These are phyloP conservation scores for Pseudomicrostroma phylloplanum DNA, from an alignment of 1,284 basidiomycete species.

Conservation along the genomic window DNA sequence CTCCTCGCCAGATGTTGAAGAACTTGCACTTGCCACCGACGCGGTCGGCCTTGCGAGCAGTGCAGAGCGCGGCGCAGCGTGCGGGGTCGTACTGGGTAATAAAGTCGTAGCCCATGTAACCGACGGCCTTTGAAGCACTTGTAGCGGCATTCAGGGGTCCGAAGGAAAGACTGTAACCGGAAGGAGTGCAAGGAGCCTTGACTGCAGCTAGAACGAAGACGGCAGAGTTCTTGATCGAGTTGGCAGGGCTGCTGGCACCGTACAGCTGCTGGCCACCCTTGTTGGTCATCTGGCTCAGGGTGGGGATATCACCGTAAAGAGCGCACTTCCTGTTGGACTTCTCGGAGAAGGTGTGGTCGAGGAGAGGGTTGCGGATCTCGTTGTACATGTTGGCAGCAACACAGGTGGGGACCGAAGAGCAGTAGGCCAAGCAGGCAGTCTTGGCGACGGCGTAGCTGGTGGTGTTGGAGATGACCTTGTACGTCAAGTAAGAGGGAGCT, in stretches of 20 bases:
- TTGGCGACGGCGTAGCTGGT: neutral
- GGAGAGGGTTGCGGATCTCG: neutral
- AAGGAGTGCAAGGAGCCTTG: neutral
- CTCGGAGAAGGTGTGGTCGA: neutral
- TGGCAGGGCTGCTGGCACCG: neutral
- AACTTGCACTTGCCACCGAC: neutral
- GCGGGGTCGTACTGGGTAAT: neutral
- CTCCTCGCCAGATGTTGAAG: slow-evolving; percentile 3
- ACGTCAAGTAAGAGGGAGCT: neutral
- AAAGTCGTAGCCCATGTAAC: neutral
- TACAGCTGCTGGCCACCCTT: neutral
- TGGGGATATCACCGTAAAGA: neutral
- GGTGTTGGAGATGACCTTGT: slow-evolving; percentile 5
- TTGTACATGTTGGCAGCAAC: slow-evolving; percentile 1
- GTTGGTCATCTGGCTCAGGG: neutral
- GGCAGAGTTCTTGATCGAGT: neutral
- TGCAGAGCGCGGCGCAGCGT: neutral
- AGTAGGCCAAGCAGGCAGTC: neutral
- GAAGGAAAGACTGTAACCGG: neutral
- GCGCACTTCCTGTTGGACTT: neutral
- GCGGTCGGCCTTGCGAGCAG: no score
- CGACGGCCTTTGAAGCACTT: neutral
- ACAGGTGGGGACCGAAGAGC: neutral
- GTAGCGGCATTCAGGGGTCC: neutral
- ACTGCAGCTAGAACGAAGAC: neutral